Evolutionary conservation across 257 asterid genomes (phyloP).

Genomic region (Schizonepeta tenuifolia): DNA sequence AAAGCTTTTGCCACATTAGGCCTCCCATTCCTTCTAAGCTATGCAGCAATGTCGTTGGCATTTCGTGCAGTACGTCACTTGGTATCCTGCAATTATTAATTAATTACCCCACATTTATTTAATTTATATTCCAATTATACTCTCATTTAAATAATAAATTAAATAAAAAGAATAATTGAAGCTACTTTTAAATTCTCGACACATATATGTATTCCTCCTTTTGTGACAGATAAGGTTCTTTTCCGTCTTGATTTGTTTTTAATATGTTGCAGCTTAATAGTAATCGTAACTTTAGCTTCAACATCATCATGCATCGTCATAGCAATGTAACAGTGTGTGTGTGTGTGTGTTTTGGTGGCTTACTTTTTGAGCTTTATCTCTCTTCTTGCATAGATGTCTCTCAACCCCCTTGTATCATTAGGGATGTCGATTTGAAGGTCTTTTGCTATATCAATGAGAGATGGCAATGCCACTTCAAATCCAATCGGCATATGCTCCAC

Average conservation of each 20-base stretch:
- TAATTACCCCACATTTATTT: no score
- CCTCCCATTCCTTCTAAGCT: conserved; percentile 85
- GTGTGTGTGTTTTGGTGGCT: not conserved
- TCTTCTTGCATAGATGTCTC: conserved; percentile 58
- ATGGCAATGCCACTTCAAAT: conserved; percentile 89
- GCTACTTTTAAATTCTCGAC: no score
- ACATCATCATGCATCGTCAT: not conserved
- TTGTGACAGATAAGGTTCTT: conserved; percentile 25
- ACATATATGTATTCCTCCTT: no score
- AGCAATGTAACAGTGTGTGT: not conserved
- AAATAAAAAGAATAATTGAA: no score
- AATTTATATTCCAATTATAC: no score
- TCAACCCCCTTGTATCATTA: conserved; percentile 52
- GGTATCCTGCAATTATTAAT: conserved; percentile 64
- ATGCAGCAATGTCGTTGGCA: conserved; percentile 89
- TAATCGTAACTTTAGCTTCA: not conserved
- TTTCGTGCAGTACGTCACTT: conserved; percentile 61
- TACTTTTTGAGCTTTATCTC: conserved; percentile 77
- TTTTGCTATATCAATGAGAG: conserved; percentile 70
- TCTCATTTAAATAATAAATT: no score
- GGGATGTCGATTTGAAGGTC: conserved; percentile 61
- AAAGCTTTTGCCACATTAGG: conserved; percentile 75
- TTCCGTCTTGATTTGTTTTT: not conserved
- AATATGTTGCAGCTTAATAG: conserved; percentile 21
- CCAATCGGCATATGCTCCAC: conserved; percentile 93